Conservation (phyloP, 495 filamentous ascomycete species). For the Talaromyces adpressus region DNA sequence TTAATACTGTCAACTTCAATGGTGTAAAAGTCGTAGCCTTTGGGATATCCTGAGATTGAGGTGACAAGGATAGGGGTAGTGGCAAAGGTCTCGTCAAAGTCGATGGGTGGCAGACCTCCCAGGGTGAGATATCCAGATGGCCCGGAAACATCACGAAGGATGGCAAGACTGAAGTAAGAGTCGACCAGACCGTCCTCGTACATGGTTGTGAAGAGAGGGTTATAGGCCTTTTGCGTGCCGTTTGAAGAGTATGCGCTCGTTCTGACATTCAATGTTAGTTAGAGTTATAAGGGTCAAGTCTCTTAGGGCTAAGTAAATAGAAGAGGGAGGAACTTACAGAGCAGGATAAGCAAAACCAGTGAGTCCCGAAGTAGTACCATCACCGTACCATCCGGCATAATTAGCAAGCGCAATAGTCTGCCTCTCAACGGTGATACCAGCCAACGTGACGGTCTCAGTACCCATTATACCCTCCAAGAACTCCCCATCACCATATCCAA, state of each 20-base stretch:
- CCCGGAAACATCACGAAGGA: slow-evolving; percentile 22
- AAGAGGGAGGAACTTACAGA: background rate
- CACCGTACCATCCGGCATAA: background rate
- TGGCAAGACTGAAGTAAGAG: slow-evolving; percentile 44
- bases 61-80: slow-evolving; percentile 30
- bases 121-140: slow-evolving; percentile 35
- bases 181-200: slow-evolving; percentile 40
- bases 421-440: background rate
- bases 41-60: slow-evolving; percentile 10
- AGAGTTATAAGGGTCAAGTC: background rate
- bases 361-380: background rate
- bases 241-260: slow-evolving; percentile 35
- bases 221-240: slow-evolving; percentile 34
- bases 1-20: slow-evolving; percentile 32
- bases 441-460: background rate
- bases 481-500: background rate
- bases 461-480: background rate
- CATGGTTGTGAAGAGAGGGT: slow-evolving; percentile 53
- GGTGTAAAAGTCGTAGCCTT: slow-evolving; percentile 34
- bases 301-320: background rate
- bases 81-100: slow-evolving; percentile 25
- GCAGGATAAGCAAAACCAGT: slow-evolving; percentile 1
- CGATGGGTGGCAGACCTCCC: slow-evolving; percentile 43
- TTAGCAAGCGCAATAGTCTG: background rate
- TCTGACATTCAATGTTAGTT: background rate